phyloP scores from a whole-genome alignment of 2,329 filamentous ascomycete genomes.

The Clarireedia homoeocarpa region DNA sequence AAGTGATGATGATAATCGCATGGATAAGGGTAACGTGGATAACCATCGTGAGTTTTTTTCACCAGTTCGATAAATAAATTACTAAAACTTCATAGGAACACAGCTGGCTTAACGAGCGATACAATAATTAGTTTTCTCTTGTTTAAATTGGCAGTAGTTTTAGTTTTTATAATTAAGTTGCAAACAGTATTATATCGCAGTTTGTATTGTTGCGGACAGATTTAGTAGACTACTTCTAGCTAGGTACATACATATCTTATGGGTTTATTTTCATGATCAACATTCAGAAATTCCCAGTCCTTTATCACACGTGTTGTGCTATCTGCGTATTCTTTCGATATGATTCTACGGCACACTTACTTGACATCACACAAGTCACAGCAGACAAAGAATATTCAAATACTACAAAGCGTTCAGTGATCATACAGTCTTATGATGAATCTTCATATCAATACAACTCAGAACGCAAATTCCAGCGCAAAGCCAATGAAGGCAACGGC shows the following conservation, averaged over 20 bases:
- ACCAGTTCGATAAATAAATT: neutral
- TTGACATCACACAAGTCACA: no score
- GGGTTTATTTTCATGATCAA: neutral
- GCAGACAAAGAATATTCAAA: no score
- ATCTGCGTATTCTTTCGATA: no score
- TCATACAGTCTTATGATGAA: no score
- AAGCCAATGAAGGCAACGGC: no score
- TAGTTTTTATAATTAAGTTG: neutral
- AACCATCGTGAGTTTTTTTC: neutral
- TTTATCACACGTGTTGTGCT: no score
- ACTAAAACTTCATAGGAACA: neutral
- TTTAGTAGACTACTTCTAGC: neutral
- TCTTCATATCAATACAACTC: no score
- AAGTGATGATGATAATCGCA: neutral
- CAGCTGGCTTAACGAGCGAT: neutral
- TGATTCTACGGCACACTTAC: no score
- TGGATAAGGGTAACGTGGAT: conserved; percentile 3
- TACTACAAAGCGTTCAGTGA: no score
- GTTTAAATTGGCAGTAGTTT: neutral
- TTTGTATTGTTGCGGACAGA: neutral
- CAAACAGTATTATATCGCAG: no score
- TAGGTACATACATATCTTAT: neutral
- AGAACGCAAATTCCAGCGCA: no score
- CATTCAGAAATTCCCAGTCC: neutral
- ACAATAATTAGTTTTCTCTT: neutral